Base-by-base conservation (phyloP, 768 basidiomycete genomes). In the Strobilomyces dryophilus region DNA sequence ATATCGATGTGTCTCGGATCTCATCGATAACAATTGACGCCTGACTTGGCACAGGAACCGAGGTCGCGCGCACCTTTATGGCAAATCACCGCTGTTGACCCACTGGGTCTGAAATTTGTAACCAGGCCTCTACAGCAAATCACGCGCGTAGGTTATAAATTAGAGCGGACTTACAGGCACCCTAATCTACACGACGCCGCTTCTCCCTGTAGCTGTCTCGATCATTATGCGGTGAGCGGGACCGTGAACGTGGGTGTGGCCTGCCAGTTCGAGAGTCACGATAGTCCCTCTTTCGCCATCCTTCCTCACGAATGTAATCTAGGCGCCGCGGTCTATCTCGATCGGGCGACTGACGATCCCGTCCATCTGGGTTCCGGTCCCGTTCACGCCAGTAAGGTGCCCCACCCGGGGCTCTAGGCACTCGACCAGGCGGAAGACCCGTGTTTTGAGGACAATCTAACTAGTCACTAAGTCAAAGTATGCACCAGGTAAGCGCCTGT, bases 181-280 rank as follows among this genome's bases (percentile, higher is more conserved):
- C 36, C 11, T 72, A 82, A 58, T 83, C 81, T 57, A 83, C 59
- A 53, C 83, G 78, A 61, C 83, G 73, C 56, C 82, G 78, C 60
- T 84, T 84, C 37, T 78, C 80, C 42, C 72, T 67, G 54, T 73
- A 64, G 37, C 66, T 67, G 54, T 70, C 71, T 51, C 62, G 62
- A 47, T 66, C 66, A 32, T 67, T 66, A 55, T 52, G 57, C 40
- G 69, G 66, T 37, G 72, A 70, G 27, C 65, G 64, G 46, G 73
- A 73, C 45, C 73, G 65, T 36, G 72, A 69, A 42, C 52, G 61
- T 40, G 63, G 63, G 44, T 55, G 61, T 49, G 59, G 51, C 34
- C 56, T 64, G n/a, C 62, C 37, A 26, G n/a, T 58, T 51, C 57
- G 57, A 44, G 56, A 46, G 37, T 54, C 55, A 37, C 49, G 57